Conservation (phyloP, 202 grass and related monocot genomes). For the Schoenoplectus tabernaemontani region DNA sequence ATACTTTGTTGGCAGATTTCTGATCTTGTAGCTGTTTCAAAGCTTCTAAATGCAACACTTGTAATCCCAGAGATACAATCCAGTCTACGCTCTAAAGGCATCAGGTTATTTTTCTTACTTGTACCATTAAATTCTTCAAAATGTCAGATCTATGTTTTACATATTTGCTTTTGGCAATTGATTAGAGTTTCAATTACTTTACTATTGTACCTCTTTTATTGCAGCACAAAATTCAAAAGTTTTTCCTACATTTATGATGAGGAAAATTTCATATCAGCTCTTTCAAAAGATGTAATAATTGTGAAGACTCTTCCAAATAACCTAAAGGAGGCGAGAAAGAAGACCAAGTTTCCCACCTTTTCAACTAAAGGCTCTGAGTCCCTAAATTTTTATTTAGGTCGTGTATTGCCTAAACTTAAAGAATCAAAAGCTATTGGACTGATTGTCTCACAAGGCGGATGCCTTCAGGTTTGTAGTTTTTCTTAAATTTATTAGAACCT, state of each 20-base stretch:
- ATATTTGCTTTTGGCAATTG: neutral
- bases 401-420: slow-evolving; percentile 72
- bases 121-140: slow-evolving; percentile 7
- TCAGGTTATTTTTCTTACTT: slow-evolving; percentile 52
- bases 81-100: slow-evolving; percentile 78
- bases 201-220: slow-evolving; percentile 9
- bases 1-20: slow-evolving; percentile 74
- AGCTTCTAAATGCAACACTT: slow-evolving; percentile 94
- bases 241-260: slow-evolving; percentile 94
- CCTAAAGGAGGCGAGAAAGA: slow-evolving; percentile 88
- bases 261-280: slow-evolving; percentile 74
- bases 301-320: slow-evolving; percentile 69
- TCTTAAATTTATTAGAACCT: neutral
- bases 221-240: slow-evolving; percentile 93
- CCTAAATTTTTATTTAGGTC: slow-evolving; percentile 63
- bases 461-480: slow-evolving; percentile 63
- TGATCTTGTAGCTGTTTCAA: slow-evolving; percentile 83
- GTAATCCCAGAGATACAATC: slow-evolving; percentile 97
- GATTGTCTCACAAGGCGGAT: slow-evolving; percentile 80
- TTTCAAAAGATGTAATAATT: slow-evolving; percentile 64
- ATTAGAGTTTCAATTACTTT: slow-evolving; percentile 20
- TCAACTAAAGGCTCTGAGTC: slow-evolving; percentile 59
- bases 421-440: slow-evolving; percentile 87
- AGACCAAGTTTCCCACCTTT: slow-evolving; percentile 80
- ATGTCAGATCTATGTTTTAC: neutral